A percentile compares a stretch with the other conserved stretches of the same genome.
Conservation (phyloP, 805 yeast genomes). For the Teunomyces gatunensis region DNA sequence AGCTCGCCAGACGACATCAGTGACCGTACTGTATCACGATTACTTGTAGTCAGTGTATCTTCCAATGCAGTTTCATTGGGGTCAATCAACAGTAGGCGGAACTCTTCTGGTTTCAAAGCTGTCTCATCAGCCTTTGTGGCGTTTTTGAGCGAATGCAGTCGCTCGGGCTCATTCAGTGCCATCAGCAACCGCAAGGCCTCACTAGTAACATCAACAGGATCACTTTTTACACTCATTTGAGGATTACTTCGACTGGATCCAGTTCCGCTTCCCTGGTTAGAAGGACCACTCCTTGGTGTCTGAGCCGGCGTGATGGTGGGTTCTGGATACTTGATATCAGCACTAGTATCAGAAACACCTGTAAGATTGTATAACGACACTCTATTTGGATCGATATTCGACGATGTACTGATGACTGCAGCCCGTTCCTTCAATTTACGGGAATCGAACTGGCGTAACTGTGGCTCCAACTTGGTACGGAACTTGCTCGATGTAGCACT, state of each 20-base stretch:
- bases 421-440: constrained; percentile 6
- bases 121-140: constrained; percentile 3
- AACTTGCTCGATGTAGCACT: constrained; percentile 10
- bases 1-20: constrained; percentile 32
- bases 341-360: constrained; percentile 10
- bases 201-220: constrained; percentile 1
- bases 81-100: constrained; percentile 5
- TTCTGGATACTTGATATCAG: constrained; percentile 19
- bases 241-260: constrained; percentile 2
- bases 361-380: constrained; percentile 16
- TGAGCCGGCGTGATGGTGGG: constrained; percentile 15
- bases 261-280: not conserved
- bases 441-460: constrained; percentile 6
- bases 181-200: constrained; percentile 1
- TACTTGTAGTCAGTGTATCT: not conserved
- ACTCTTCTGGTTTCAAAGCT: constrained; percentile 1
- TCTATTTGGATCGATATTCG: constrained; percentile 16
- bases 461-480: constrained; percentile 12
- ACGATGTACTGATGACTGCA: constrained; percentile 17
- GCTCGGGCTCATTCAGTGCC: not conserved
- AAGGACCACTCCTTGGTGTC: constrained; percentile 9
- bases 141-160: constrained; percentile 1
- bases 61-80: constrained; percentile 8
- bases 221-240: constrained; percentile 3
- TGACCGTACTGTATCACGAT: constrained; percentile 13